Evolutionary conservation across 2,329 filamentous ascomycete genomes (phyloP).

Genomic region (Apiospora sp.): DNA sequence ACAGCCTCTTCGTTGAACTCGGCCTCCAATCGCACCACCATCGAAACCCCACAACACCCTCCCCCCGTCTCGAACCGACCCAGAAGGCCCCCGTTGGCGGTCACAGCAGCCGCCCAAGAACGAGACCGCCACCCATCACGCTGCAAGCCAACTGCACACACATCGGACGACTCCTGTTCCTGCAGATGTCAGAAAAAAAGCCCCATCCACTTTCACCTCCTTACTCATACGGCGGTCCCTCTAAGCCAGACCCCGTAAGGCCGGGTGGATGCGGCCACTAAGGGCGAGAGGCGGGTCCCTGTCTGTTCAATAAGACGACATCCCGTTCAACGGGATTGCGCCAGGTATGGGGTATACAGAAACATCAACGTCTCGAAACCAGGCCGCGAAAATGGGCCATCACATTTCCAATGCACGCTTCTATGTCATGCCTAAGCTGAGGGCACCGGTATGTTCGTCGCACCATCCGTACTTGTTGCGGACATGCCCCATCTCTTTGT

Average conservation of each 20-base stretch:
- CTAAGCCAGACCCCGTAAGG: background rate
- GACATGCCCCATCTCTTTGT: background rate
- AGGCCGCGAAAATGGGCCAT: background rate
- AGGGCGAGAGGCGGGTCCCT: background rate
- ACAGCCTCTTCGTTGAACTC: background rate
- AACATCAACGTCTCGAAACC: background rate
- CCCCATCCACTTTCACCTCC: background rate
- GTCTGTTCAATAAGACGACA: background rate
- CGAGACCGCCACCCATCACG: background rate
- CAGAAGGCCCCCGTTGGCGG: background rate
- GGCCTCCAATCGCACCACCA: background rate
- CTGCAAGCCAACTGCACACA: background rate
- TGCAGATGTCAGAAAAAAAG: constrained; percentile 2
- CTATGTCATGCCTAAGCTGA: background rate
- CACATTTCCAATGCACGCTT: background rate
- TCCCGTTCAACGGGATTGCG: background rate
- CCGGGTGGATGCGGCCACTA: background rate
- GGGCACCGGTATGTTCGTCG: background rate
- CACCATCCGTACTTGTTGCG: background rate
- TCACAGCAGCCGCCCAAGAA: constrained; percentile 17
- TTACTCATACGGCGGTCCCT: too few species aligned
- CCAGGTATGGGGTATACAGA: too few species aligned
- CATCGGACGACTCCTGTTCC: constrained; percentile 1
- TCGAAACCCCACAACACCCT: background rate
- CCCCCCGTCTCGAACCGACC: background rate